Conservation (phyloP, 139 green algal genomes). For the Pedinophyceae sp. region DNA sequence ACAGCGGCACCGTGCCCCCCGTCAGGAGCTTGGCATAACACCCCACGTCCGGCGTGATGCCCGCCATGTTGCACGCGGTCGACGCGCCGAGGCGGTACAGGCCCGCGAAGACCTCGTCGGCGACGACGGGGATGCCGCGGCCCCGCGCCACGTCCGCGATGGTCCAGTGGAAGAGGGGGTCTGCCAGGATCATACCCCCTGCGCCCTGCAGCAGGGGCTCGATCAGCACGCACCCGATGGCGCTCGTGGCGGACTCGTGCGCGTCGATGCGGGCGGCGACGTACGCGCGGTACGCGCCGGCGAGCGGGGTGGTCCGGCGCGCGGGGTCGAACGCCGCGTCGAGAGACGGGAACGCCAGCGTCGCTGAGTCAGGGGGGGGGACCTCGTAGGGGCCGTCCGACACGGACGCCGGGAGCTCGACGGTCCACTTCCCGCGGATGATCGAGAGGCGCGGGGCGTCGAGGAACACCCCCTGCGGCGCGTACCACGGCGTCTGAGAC, state of each 20-base stretch:
- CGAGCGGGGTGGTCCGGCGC: conserved; percentile 1
- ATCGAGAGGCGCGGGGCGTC: conserved; percentile 46
- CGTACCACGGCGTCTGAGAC: conserved; percentile 29
- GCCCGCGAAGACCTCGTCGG: conserved; percentile 90
- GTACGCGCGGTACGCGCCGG: conserved; percentile 8
- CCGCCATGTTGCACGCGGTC: neutral
- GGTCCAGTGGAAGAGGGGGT: conserved; percentile 55
- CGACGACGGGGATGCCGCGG: conserved; percentile 69
- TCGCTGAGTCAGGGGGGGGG: no score
- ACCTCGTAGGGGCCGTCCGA: neutral
- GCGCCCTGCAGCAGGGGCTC: conserved; percentile 82
- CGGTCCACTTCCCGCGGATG: conserved; percentile 19
- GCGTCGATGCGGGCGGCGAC: conserved; percentile 15
- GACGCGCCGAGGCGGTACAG: conserved; percentile 62
- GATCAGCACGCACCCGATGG: conserved; percentile 37
- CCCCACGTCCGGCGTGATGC: conserved; percentile 69
- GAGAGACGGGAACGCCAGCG: conserved; percentile 3
- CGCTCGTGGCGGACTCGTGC: conserved; percentile 7
- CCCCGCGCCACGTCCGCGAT: conserved; percentile 27
- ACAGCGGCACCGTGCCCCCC: conserved; percentile 62
- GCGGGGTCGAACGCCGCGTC: conserved; percentile 8
- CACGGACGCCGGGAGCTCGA: conserved; percentile 9
- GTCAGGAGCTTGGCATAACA: conserved; percentile 84
- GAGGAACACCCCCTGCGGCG: conserved; percentile 56
- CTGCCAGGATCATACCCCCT: conserved; percentile 84